phyloP scores from a whole-genome alignment of 2,329 filamentous ascomycete species.

The Triangularia verruculosa region DNA sequence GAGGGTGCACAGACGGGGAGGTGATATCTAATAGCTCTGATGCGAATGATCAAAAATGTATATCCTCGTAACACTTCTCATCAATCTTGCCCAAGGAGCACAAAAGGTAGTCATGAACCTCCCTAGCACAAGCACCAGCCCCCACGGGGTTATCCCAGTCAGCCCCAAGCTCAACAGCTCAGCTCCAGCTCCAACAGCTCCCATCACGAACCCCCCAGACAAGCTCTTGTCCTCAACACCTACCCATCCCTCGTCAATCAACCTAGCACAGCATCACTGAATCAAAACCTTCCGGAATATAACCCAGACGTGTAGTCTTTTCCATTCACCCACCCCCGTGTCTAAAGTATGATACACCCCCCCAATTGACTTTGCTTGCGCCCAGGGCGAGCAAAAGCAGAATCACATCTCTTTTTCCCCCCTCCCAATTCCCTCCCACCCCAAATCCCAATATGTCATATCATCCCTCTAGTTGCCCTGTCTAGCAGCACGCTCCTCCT shows the following conservation, averaged over 20 bases:
- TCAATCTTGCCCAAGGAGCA: neutral
- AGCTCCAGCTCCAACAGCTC: neutral
- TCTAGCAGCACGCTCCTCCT: constrained; percentile 51
- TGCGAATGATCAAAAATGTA: neutral
- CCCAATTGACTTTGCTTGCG: too few relatives aligned
- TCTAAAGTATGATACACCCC: constrained; percentile 20
- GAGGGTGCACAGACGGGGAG: neutral
- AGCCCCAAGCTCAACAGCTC: neutral
- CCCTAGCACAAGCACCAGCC: neutral
- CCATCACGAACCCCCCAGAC: neutral
- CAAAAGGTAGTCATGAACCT: neutral
- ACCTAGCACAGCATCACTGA: too few relatives aligned
- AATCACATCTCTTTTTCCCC: too few relatives aligned
- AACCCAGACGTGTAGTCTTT: too few relatives aligned
- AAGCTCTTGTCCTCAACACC: neutral
- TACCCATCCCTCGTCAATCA: too few relatives aligned
- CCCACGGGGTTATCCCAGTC: neutral
- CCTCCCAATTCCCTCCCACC: neutral
- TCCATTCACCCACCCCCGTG: too few relatives aligned
- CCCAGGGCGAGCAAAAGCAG: too few relatives aligned
- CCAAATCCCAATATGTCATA: neutral
- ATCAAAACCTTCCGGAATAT: too few relatives aligned
- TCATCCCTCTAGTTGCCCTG: constrained; percentile 13
- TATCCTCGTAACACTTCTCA: neutral
- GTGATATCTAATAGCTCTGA: neutral